These are phyloP conservation scores for Cyberlindnera misumaiensis DNA, from an alignment of 805 yeast species.

Conservation along the genomic window DNA sequence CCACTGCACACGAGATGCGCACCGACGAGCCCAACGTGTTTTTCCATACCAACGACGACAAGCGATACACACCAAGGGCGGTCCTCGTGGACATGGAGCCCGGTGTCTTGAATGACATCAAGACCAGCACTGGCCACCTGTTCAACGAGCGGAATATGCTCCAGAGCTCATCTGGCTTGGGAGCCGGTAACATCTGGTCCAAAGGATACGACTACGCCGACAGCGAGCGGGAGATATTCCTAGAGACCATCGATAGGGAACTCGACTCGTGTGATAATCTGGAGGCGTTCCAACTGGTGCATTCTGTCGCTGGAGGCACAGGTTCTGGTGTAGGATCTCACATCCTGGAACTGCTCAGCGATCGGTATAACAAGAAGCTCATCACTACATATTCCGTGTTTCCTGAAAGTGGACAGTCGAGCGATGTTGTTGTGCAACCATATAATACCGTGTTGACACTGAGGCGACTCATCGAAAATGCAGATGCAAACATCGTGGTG, in stretches of 20 bases:
- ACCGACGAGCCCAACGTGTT: slow-evolving; percentile 80
- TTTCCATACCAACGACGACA: slow-evolving; percentile 68
- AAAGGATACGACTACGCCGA: slow-evolving; percentile 78
- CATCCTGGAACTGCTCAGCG: slow-evolving; percentile 69
- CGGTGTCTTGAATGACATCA: slow-evolving; percentile 65
- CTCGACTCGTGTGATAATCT: slow-evolving; percentile 84
- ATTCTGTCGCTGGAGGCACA: slow-evolving; percentile 97
- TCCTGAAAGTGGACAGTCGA: slow-evolving; percentile 69
- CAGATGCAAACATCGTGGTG: slow-evolving; percentile 84
- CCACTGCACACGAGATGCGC: slow-evolving; percentile 23
- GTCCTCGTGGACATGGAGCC: slow-evolving; percentile 86
- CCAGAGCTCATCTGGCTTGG: slow-evolving; percentile 73
- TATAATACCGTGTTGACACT: slow-evolving; percentile 84
- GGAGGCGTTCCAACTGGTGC: slow-evolving; percentile 86
- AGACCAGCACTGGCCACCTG: slow-evolving; percentile 46
- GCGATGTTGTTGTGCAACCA: slow-evolving; percentile 98
- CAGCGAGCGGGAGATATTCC: slow-evolving; percentile 59
- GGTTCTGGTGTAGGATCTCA: slow-evolving; percentile 94
- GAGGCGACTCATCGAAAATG: slow-evolving; percentile 71
- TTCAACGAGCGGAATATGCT: slow-evolving; percentile 82
- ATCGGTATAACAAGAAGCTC: slow-evolving; percentile 76
- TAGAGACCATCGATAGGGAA: slow-evolving; percentile 83
- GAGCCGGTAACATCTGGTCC: slow-evolving; percentile 97
- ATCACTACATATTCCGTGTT: slow-evolving; percentile 83
- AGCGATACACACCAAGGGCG: slow-evolving; percentile 84